A percentile compares a stretch with the other conserved stretches of the same genome.
phyloP scores from a whole-genome alignment of 2,329 filamentous ascomycete genomes.

The Dactylonectria estremocensis region DNA sequence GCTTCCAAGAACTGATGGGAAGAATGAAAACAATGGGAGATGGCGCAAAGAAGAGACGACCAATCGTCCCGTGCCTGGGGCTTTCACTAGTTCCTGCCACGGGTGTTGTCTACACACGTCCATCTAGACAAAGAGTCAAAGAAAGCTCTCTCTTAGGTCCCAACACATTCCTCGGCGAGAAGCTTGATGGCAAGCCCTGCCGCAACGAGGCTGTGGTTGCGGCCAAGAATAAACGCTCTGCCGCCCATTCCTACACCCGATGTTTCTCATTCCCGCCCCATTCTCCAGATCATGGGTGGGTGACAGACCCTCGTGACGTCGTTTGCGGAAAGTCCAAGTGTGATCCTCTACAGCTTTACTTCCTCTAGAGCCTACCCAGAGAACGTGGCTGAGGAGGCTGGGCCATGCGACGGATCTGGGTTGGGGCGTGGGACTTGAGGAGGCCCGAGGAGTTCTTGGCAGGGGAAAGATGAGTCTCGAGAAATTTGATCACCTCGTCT shows the following conservation, averaged over 20 bases:
- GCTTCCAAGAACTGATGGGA: not conserved
- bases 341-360: no score
- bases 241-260: not conserved
- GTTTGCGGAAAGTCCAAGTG: not conserved
- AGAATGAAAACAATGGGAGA: not conserved
- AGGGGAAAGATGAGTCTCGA: not conserved
- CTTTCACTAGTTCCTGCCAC: not conserved
- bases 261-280: not conserved
- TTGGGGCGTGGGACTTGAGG: not conserved
- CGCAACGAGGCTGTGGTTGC: not conserved
- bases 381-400: not conserved
- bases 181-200: not conserved
- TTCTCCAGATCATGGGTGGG: not conserved
- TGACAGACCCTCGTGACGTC: not conserved
- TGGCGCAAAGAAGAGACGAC: not conserved
- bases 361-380: not conserved
- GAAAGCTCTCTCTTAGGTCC: not conserved
- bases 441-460: not conserved
- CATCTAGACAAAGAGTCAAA: not conserved
- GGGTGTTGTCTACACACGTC: not conserved
- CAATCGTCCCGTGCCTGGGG: not conserved
- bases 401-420: not conserved
- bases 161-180: not conserved
- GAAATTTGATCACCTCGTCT: slow-evolving; percentile 7
- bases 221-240: not conserved